Evolutionary conservation across 306 rosid species (phyloP).

Genomic region (Quercus glauca): DNA sequence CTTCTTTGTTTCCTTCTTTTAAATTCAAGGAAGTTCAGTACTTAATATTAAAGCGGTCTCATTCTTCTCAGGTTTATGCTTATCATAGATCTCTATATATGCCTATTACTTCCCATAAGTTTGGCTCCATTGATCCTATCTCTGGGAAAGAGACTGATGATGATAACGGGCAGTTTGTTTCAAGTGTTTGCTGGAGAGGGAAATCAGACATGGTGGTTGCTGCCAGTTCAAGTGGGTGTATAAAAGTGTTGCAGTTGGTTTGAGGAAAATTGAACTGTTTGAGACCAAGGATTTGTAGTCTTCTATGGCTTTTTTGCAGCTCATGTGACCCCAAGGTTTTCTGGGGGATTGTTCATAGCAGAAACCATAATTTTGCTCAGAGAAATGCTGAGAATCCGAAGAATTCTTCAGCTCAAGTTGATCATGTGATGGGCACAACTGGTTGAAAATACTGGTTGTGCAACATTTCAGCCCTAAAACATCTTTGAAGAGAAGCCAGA

Average conservation of each 20-base stretch:
- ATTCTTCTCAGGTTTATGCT: conserved; percentile 63
- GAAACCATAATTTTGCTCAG: conserved; percentile 16
- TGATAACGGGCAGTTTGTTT: conserved; percentile 82
- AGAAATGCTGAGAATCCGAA: conserved; percentile 14
- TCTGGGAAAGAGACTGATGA: conserved; percentile 86
- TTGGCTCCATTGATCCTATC: conserved; percentile 80
- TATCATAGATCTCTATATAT: conserved; percentile 78
- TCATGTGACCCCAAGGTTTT: conserved; percentile 15
- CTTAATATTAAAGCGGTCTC: neutral
- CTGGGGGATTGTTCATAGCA: conserved; percentile 19
- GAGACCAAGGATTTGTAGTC: conserved; percentile 1
- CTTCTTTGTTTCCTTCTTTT: neutral
- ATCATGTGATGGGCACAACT: conserved; percentile 7
- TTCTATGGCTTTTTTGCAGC: conserved; percentile 4
- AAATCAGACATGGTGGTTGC: conserved; percentile 80
- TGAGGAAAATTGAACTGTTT: conserved; percentile 28
- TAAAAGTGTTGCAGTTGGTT: conserved; percentile 81
- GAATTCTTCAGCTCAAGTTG: conserved; percentile 22
- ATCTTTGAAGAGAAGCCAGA: neutral
- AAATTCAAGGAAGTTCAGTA: neutral
- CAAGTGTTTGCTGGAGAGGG: conserved; percentile 95
- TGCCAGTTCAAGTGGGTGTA: conserved; percentile 89
- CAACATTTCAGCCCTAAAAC: neutral
- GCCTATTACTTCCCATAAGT: conserved; percentile 83
- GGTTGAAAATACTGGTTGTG: neutral